Evolutionary conservation across 495 filamentous ascomycete species (phyloP), one percentile per base, ranked within the genome.

Genomic region (Geoglossum glabrum): DNA sequence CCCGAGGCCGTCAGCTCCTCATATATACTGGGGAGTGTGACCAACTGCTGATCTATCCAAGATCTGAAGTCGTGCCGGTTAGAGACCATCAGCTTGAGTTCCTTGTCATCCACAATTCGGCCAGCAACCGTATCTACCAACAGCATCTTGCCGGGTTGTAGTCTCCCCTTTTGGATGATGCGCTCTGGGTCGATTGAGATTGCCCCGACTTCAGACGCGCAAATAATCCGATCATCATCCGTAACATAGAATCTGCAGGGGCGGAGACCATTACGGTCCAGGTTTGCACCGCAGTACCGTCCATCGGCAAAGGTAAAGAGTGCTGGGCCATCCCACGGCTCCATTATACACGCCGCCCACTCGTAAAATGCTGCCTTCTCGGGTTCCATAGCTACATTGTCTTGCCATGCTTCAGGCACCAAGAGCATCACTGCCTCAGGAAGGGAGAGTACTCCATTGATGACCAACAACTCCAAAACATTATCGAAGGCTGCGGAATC

Each of bases 331-430:
- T 99, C 92, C 92, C 92, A 99, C 28, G 92, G 90, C 73, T 99
- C 92, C 92, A 99, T 99, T 76, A 95, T 84, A 71, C 92, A 99
- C 47, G 89, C 90, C 60, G 92, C 92, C 92, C 92, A 99, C 69
- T 99, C 92, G 71, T 99, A 99, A 72, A 96, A 99, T 40, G 92
- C 90, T 30, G 90, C 86, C 73, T 97, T 99, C 68, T 85, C 84
- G 25, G 92, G 89, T 64, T 96, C 88, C 84, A 97, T 93, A 54
- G 79, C 74, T 21, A 79, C 69, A 69, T 97, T 96, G 61, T 89
- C 93, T 74, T 99, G 89, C 92, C 92, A 99, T 45, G 92, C 90
- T 68, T 99, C 92, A 3, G 92, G 92, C 56, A 99, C 87, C 89
- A 99, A 94, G 62, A 99, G 77, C 92, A 99, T 97, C 61, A 99